phyloP scores from a whole-genome alignment of 257 asterid genomes.

The Scutellaria baicalensis region DNA sequence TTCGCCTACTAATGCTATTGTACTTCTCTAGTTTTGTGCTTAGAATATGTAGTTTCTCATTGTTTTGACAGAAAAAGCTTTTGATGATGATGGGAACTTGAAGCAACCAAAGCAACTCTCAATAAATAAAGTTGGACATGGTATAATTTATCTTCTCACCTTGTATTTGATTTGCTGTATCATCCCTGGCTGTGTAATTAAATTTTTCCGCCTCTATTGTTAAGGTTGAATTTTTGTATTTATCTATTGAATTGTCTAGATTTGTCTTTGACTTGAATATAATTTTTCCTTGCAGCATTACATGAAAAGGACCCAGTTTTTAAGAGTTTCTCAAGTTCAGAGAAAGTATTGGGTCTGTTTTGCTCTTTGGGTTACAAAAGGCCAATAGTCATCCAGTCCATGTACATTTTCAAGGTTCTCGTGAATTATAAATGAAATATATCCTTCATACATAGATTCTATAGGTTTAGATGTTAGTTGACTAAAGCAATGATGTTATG shows the following conservation, averaged over 20 bases:
- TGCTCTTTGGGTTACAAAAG: conserved; percentile 53
- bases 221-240: background rate
- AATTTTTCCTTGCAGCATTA: conserved; percentile 39
- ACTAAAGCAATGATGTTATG: background rate
- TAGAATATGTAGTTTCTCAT: background rate
- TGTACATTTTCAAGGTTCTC: conserved; percentile 75
- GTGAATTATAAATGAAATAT: background rate
- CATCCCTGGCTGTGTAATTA: background rate
- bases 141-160: conserved; percentile 23
- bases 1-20: background rate
- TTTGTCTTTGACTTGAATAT: background rate
- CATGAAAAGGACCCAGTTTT: conserved; percentile 59
- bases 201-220: background rate
- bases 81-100: conserved; percentile 57
- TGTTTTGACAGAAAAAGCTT: conserved; percentile 58
- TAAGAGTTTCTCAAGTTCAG: conserved; percentile 66
- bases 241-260: background rate
- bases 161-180: background rate
- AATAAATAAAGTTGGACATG: conserved; percentile 87
- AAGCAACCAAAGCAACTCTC: conserved; percentile 71
- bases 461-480: background rate
- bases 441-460: background rate
- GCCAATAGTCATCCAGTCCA: conserved; percentile 66
- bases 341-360: conserved; percentile 39
- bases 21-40: background rate